A percentile compares a stretch with the other conserved stretches of the same genome.
Evolutionary conservation across 768 basidiomycete species (phyloP).

Genomic region (Boletus sp.): DNA sequence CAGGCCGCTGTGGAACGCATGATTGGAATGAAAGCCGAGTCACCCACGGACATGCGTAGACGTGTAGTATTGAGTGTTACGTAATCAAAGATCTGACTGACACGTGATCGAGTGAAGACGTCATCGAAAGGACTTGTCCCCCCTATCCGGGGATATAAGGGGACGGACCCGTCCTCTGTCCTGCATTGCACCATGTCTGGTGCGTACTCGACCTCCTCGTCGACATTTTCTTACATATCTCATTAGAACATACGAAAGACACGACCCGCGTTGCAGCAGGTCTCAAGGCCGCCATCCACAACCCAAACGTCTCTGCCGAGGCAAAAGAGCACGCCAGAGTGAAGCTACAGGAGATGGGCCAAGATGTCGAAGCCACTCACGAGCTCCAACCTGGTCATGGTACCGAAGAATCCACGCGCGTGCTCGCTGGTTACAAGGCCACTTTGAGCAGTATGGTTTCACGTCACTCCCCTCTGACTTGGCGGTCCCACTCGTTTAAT

Average conservation of each 20-base stretch:
- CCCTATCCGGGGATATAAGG: constrained; percentile 12
- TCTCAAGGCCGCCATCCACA: constrained; percentile 55
- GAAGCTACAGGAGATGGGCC: constrained; percentile 41
- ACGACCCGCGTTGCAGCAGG: constrained; percentile 50
- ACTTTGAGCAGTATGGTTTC: constrained; percentile 38
- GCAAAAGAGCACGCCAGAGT: constrained; percentile 49
- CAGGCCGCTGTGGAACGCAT: constrained; percentile 57
- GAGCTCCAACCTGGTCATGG: neutral
- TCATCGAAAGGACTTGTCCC: constrained; percentile 10
- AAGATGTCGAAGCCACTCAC: constrained; percentile 8
- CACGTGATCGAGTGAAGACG: constrained; percentile 15
- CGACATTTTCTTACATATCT: neutral
- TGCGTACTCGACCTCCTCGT: neutral
- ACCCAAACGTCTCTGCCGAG: constrained; percentile 53
- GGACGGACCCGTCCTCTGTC: neutral
- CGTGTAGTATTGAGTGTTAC: constrained; percentile 17
- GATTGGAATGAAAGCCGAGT: constrained; percentile 47
- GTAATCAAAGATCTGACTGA: neutral
- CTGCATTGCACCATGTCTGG: constrained; percentile 9
- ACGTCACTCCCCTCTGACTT: too few relatives aligned
- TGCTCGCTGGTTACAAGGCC: constrained; percentile 49
- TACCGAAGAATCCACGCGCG: constrained; percentile 13
- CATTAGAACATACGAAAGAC: constrained; percentile 36
- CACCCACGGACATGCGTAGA: constrained; percentile 26
- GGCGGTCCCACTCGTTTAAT: neutral